Conservation (phyloP, 768 basidiomycete genomes). For the Agaricus blazei region DNA sequence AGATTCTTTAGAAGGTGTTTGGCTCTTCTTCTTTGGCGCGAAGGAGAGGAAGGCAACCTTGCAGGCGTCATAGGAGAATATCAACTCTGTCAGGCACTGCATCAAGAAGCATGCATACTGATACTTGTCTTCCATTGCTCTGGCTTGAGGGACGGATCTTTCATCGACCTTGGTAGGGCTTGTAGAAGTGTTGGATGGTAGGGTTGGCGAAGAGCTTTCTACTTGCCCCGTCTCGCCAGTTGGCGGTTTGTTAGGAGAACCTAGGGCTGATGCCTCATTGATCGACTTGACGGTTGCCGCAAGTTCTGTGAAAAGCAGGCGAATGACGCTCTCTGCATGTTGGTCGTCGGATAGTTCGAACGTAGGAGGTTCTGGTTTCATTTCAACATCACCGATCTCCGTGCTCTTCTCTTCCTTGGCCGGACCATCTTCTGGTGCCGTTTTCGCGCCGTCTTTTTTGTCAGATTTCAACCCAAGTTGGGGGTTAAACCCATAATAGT, state of each 20-base stretch:
- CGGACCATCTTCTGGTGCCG: constrained; percentile 11
- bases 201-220: neutral
- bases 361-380: constrained; percentile 50
- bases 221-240: neutral
- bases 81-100: constrained; percentile 86
- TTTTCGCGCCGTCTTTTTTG: constrained; percentile 14
- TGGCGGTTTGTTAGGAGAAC: neutral
- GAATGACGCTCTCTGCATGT: constrained; percentile 53
- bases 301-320: constrained; percentile 71
- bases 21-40: constrained; percentile 58
- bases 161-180: neutral
- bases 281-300: constrained; percentile 52
- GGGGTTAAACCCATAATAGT: constrained; percentile 52
- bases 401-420: neutral
- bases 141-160: neutral
- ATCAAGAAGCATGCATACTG: constrained; percentile 78
- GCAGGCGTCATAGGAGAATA: constrained; percentile 91
- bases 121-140: constrained; percentile 26
- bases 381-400: constrained; percentile 33
- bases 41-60: constrained; percentile 85
- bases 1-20: constrained; percentile 60
- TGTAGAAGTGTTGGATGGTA: neutral
- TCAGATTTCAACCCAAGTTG: constrained; percentile 56
- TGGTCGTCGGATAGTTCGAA: constrained; percentile 28
- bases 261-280: constrained; percentile 22